A percentile compares a stretch with the other conserved stretches of the same genome.
phyloP scores from a whole-genome alignment of 257 asterid genomes.

The Capsicum baccatum region DNA sequence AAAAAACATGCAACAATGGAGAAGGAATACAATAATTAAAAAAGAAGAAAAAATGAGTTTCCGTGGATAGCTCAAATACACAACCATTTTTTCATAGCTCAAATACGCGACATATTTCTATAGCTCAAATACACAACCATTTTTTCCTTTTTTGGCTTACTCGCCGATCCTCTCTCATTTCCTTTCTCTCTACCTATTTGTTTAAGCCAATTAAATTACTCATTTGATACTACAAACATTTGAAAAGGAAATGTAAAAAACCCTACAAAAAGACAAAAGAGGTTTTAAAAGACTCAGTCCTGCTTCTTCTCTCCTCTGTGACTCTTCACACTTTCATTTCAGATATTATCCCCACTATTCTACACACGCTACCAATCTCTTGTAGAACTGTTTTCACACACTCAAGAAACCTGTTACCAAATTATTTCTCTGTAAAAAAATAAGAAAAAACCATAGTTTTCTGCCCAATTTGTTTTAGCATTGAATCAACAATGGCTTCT shows the following conservation, averaged over 20 bases:
- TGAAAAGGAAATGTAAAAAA: neutral
- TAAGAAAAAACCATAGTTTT: neutral
- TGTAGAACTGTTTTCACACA: slow-evolving; percentile 9
- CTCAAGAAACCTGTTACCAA: neutral
- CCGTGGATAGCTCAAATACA: no score
- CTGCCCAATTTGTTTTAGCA: neutral
- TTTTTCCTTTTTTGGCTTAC: no score
- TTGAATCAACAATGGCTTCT: slow-evolving; percentile 33
- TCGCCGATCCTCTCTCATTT: neutral
- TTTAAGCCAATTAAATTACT: neutral
- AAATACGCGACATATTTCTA: slow-evolving; percentile 4
- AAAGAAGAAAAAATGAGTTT: no score
- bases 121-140: neutral
- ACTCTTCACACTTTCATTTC: neutral
- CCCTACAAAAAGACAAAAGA: neutral
- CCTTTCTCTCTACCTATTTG: neutral
- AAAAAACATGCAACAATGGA: no score
- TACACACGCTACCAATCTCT: neutral
- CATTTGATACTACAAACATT: neutral
- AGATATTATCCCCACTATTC: neutral
- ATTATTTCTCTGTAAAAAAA: neutral
- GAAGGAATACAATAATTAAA: no score
- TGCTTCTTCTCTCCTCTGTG: neutral
- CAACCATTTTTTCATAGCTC: no score
- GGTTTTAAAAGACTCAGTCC: neutral